A percentile compares a stretch with the other conserved stretches of the same genome.
Conservation (phyloP, 495 filamentous ascomycete genomes). For the Penicillium malachiteum region DNA sequence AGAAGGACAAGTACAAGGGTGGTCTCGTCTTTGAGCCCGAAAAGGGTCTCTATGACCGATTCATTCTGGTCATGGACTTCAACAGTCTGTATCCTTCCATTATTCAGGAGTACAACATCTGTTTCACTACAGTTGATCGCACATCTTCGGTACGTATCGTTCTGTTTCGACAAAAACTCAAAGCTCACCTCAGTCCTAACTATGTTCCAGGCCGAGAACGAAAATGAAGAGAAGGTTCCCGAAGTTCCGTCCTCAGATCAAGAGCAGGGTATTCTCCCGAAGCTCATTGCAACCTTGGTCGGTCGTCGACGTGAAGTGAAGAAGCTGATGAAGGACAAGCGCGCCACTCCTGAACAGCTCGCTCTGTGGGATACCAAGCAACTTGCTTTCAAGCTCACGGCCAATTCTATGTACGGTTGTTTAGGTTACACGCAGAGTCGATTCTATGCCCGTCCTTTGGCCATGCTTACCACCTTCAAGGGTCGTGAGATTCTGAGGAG, state of each 20-base stretch:
- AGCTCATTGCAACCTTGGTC: conserved; percentile 87
- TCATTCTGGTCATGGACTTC: conserved; percentile 98
- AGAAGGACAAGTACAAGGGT: conserved; percentile 99
- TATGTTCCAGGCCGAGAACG: conserved; percentile 64
- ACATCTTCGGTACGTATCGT: conserved; percentile 53
- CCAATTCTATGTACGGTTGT: conserved; percentile 99
- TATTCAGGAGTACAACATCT: conserved; percentile 99
- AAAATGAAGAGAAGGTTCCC: conserved; percentile 69
- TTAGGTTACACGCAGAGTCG: conserved; percentile 92
- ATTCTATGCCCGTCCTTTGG: conserved; percentile 93
- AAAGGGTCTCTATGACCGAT: conserved; percentile 94
- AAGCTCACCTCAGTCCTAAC: neutral
- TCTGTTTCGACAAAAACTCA: neutral
- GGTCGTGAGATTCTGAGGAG: conserved; percentile 95
- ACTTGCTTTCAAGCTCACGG: conserved; percentile 91
- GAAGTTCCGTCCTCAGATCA: conserved; percentile 69
- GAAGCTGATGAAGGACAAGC: conserved; percentile 91
- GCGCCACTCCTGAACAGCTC: conserved; percentile 79
- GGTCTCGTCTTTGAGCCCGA: conserved; percentile 98
- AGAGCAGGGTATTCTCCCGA: conserved; percentile 78
- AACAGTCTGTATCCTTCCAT: conserved; percentile 98
- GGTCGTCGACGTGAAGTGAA: conserved; percentile 87
- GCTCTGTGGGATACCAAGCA: conserved; percentile 98
- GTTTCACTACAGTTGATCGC: conserved; percentile 94
- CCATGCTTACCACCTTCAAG: conserved; percentile 94